Evolutionary conservation across 164 flowering plant genomes (phyloP).

Genomic region (Kalanchoe fedtschenkoi): DNA sequence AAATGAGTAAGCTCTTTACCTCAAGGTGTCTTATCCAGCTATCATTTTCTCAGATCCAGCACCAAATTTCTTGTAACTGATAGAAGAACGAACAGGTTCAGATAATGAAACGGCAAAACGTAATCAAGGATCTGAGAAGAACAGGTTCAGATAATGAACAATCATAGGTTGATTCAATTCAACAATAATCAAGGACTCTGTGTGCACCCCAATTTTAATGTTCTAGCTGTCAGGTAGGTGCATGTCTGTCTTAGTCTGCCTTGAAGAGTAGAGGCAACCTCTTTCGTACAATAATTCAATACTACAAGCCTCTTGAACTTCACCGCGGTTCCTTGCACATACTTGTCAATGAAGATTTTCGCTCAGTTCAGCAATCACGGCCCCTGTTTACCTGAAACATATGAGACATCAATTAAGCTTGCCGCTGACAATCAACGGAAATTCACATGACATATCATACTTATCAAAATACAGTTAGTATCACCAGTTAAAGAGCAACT

Average conservation of each 20-base stretch:
- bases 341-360: neutral
- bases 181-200: neutral
- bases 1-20: neutral
- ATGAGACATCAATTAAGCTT: neutral
- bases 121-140: too few relatives aligned
- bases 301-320: neutral
- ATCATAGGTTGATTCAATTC: neutral
- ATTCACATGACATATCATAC: neutral
- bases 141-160: neutral
- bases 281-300: neutral
- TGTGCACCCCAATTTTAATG: neutral
- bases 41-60: neutral
- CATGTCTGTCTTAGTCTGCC: neutral
- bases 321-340: neutral
- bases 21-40: neutral
- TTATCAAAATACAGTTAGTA: too few relatives aligned
- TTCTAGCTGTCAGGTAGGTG: conserved; percentile 2
- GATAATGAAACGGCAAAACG: neutral
- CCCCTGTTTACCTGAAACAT: neutral
- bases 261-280: neutral
- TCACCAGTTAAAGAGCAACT: too few relatives aligned
- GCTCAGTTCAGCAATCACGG: neutral
- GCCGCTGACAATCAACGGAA: neutral
- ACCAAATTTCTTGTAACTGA: neutral
- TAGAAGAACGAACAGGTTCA: neutral